phyloP scores from a whole-genome alignment of 2,329 filamentous ascomycete species.

The Colletotrichum spaethianum region DNA sequence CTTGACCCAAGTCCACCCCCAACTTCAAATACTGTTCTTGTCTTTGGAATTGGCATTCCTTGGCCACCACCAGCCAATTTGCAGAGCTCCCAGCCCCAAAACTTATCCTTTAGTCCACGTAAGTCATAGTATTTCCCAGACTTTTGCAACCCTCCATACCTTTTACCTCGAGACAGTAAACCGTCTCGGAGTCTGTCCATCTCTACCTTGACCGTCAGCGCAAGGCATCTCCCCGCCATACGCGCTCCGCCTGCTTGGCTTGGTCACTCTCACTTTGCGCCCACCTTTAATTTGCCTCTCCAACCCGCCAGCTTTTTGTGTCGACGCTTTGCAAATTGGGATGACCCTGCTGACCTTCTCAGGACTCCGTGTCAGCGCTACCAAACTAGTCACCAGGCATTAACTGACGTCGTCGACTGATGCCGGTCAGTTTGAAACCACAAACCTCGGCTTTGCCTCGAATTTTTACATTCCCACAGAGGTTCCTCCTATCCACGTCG shows the following conservation, averaged over 20 bases:
- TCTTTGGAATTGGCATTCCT: conserved; percentile 8
- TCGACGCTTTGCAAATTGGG: conserved; percentile 7
- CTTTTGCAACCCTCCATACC: conserved; percentile 6
- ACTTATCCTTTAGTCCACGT: conserved; percentile 12
- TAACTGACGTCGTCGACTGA: conserved; percentile 34
- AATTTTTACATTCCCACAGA: conserved; percentile 18
- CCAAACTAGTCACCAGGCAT: conserved; percentile 11
- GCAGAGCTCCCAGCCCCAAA: conserved; percentile 2
- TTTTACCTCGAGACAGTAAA: neutral
- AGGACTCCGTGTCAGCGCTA: conserved; percentile 21
- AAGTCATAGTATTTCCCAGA: conserved; percentile 4
- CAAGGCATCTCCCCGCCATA: neutral
- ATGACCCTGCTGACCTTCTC: conserved; percentile 37
- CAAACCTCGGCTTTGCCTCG: conserved; percentile 35
- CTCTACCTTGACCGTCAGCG: neutral
- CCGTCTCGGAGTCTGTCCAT: neutral
- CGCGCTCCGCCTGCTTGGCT: neutral
- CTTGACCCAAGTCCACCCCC: neutral
- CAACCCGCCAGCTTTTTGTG: conserved; percentile 3
- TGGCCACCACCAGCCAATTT: conserved; percentile 16
- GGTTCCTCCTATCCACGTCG: conserved; percentile 4
- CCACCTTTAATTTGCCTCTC: conserved; percentile 18
- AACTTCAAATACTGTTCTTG: conserved; percentile 5
- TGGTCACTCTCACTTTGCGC: neutral
- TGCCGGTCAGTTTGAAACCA: conserved; percentile 39